Conservation (phyloP, 345 rosid species). For the Eucalyptus albens region DNA sequence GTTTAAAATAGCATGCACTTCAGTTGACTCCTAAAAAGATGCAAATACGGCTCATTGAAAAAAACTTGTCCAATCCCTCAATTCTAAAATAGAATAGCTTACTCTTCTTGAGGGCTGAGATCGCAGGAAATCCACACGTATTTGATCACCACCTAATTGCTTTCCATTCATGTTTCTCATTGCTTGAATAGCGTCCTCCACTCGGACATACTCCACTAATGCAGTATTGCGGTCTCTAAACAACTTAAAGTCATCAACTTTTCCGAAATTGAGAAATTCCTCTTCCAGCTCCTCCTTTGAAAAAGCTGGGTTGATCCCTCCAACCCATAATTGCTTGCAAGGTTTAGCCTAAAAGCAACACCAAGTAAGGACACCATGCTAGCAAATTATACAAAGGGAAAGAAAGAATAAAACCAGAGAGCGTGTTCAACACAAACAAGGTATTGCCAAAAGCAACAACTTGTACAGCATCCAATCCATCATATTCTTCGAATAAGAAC, state of each 20-base stretch:
- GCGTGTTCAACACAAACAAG: neutral
- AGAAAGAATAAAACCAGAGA: neutral
- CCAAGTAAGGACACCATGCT: neutral
- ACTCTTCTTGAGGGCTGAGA: conserved; percentile 68
- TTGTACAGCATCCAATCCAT: neutral
- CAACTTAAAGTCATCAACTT: conserved; percentile 72
- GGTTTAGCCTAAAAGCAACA: conserved; percentile 63
- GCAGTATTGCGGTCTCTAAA: conserved; percentile 71
- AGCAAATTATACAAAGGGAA: neutral
- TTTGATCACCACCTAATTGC: conserved; percentile 63
- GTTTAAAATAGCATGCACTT: neutral
- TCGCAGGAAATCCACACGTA: conserved; percentile 89
- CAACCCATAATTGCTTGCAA: conserved; percentile 74
- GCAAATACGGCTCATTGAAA: neutral
- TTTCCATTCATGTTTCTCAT: conserved; percentile 72
- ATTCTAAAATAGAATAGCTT: conserved; percentile 8
- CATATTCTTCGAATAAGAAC: neutral
- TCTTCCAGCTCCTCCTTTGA: conserved; percentile 57
- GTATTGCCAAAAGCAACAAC: neutral
- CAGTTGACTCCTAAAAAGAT: neutral
- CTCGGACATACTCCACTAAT: conserved; percentile 40
- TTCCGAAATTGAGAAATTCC: conserved; percentile 68
- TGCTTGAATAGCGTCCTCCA: conserved; percentile 74
- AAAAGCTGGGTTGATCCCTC: conserved; percentile 65
- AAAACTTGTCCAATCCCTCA: neutral